Evolutionary conservation across 2,329 filamentous ascomycete species (phyloP), one percentile per base, ranked within the genome.

Genomic region (Aspergillus sp.): DNA sequence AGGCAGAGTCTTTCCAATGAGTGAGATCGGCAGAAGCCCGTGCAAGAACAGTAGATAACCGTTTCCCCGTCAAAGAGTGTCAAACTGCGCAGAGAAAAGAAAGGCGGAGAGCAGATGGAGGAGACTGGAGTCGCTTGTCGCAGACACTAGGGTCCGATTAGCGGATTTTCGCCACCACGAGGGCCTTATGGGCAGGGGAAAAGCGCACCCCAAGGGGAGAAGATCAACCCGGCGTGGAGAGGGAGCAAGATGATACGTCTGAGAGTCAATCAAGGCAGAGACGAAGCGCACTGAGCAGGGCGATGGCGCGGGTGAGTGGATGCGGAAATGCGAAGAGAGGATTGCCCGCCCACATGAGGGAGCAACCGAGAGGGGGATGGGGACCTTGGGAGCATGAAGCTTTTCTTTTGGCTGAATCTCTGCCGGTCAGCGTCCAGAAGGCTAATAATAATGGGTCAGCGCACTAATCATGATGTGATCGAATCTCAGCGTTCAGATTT

Each of bases 351-450:
- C 56, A 55, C 57, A 59, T 58, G 47, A 53, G 50, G 46, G 36
- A 49, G 30, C 46, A 46, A 51, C 35, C 14, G 35, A 38, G 35
- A n/a, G 52, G 49, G 36, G 35, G 41, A 38, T 43, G 56, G 52
- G 60, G 59, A 63, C 60, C 60, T 59, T 63, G 56, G 51, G 59
- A 50, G 55, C 55, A 52, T 49, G 44, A 43, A 20, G 47, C 17
- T 43, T 47, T 46, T 32, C 30, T 26, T 22, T 35, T 22, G 22
- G 38, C 26, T 26, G 36, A n/a, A 19, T 22, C 40, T n/a, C 19
- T 14, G 7, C 49, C 19, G 20, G 20, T 16, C 30, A 33, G 24
- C 35, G 16, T 38, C 11, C 35, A n/a, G 11, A 17, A 38, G 35
- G 35, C 35, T 38, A 38, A 17, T 38, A n/a, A 3, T n/a, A 35